Evolutionary conservation across 257 asterid genomes (phyloP), one percentile per base, ranked within the genome.

Genomic region (Solanum bukasovii): DNA sequence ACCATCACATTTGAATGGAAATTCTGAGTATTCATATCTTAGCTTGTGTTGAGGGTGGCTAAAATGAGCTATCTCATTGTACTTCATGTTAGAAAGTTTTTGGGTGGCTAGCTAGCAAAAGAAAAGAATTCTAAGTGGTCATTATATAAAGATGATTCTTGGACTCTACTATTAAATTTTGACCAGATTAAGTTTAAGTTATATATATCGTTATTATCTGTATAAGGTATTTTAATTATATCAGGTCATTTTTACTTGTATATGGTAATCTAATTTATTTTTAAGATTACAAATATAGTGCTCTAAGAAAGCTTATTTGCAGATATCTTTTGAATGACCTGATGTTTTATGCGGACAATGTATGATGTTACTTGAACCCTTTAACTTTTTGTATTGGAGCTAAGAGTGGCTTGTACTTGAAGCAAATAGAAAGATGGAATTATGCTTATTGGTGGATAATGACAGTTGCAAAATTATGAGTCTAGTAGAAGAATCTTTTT

Each of bases 1-100:
- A 21, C 99, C 99, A 92, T 95, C 99, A 91, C 99, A 97, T 85
- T 95, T 95, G 94, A 97, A 97, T 7, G 99, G 99, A 4, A 89
- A 87, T 88, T 95, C 95, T 63, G 95, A 87, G 94, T 94, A 91
- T 6, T 94, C 98, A 87, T 84, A 91, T 56, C 93, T 92, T 40
- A 97, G 95, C 91, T 87, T 93, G 97, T 97, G 98, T 73, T 94
- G 91, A 0, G 95, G 98, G 91, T 97, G 99, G 97, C 98, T 90
- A 90, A 92, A 94, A 88, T 97, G 98, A 84, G 91, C 81, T 83
- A 97, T 94, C 70, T 94, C 99, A 63, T 79, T 92, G 95, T 93
- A 95, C 82, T 94, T 97, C 98, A 96, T 97, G 87, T 83, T 29
- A 56, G 10, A 56, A 56, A 38, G 67, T 49, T 81, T 81, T 46